Base-by-base conservation (phyloP, 2,329 filamentous ascomycete species). In the Fusarium pseudonygamai region DNA sequence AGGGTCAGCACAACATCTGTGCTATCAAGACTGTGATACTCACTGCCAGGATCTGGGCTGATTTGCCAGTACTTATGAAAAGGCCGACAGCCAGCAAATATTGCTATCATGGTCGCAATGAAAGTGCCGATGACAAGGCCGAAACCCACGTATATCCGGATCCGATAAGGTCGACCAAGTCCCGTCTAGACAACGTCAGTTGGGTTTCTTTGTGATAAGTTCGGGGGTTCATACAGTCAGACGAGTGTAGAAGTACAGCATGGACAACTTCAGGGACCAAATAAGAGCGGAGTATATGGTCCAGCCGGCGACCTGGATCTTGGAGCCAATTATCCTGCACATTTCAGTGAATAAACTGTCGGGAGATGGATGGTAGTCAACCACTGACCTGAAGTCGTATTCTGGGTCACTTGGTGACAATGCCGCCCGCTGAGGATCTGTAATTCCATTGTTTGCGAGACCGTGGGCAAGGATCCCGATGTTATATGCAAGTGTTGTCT, bases 21-120 rank as follows among this genome's bases (percentile, higher is more conserved):
- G 22, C 8, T 13, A 8, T 4, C 14, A 13, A 22, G n/a, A 15
- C 1, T 22, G 20, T 15, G 10, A 49, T 20, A 82, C 85, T 73
- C 76, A 88, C 86, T 85, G 7, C 88, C 88, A 10, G 88, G 88
- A 42, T 90, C 78, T 0, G 89, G 88, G 47, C 84, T 81, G n/a
- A 90, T 88, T 75, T 90, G 87, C 87, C 88, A 91, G 69, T 89
- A 87, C 36, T 84, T 84, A 26, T 81, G 68, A 46, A 90, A 83
- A 0, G 88, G 88, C 28, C 81, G 81, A 66, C 89, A 90, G 5
- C 83, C 83, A 10, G 86, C 79, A 32, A 89, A 83, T 45, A 89
- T 84, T 3, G 84, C 83, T 24, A 86, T 80, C n/a, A 88, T 78
- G 12, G 84, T 84, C 0, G 83, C 84, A 24, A 89, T 55, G 63